Base-by-base conservation (phyloP, 108 stramenopile genomes). In the Fragilaria radians region DNA sequence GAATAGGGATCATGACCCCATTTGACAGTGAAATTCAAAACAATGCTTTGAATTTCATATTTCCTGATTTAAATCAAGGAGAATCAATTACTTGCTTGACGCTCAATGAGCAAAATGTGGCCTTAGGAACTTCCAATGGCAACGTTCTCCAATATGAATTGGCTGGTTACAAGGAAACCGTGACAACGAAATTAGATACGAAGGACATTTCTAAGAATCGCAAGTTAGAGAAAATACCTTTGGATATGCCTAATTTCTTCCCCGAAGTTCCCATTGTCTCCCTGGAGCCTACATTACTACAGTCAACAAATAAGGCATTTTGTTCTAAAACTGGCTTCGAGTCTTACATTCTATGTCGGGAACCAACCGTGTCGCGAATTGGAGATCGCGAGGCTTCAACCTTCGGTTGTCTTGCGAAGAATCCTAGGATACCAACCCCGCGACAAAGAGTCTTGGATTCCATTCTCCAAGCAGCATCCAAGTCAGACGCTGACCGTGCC, bases 1-100 rank as follows among this genome's bases (percentile, higher is more conserved):
- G 86, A n/a, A 61, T 93, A 47, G 83, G 89, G 54, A 55, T 89
- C 9, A 68, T 93, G 1, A 67, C 67, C 19, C 91, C 91, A 5
- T 81, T 89, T 42, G 72, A 83, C 23, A 63, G 64, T 3, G 57
- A 53, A 11, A 61, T 21, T 46, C 67, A 67, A 17, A 54, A 61
- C n/a, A 46, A 63, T 2, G 60, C 76, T 4, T n/a, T n/a, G n/a
- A 72, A 59, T 61, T 93, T 85, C 52, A 65, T 85, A 11, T 51
- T 76, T 22, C 84, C 84, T 25, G 66, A 54, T 14, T 59, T 93
- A 23, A 57, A 63, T 47, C 60, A 68, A 14, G 73, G 78, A 25
- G 91, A 89, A 63, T 70, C 85, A 24, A 78, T 92, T 52, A 86
- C 72, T 5, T 67, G 74, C 30, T 77, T 92, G 71, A 27, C 45